Conservation (phyloP, 2,329 filamentous ascomycete genomes). For the Hypoxylon sp. region DNA sequence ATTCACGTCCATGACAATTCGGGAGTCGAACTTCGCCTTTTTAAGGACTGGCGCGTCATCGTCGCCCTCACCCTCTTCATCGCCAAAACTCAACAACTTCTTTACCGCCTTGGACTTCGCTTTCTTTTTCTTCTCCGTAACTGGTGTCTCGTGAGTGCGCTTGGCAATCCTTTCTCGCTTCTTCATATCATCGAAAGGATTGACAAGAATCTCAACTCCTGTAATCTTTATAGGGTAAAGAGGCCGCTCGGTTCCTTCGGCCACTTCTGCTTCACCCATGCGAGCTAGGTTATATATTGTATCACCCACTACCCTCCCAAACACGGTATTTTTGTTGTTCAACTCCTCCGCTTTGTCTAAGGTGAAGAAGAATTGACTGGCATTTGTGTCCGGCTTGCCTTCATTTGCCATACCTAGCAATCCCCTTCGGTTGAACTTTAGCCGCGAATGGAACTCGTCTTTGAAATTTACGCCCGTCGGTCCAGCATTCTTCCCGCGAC, state of each 20-base stretch:
- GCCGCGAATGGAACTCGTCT: slow-evolving; percentile 91
- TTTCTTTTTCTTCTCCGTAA: slow-evolving; percentile 68
- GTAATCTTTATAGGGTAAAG: slow-evolving; percentile 87
- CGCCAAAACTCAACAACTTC: slow-evolving; percentile 82
- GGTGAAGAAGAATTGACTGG: slow-evolving; percentile 97
- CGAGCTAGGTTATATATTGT: slow-evolving; percentile 97
- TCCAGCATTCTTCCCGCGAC: slow-evolving; percentile 72
- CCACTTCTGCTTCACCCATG: slow-evolving; percentile 89
- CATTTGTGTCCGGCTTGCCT: slow-evolving; percentile 81
- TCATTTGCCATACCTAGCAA: slow-evolving; percentile 97
- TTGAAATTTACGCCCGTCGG: slow-evolving; percentile 72
- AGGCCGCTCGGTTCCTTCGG: slow-evolving; percentile 83
- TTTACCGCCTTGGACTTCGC: slow-evolving; percentile 79
- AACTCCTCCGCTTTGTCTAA: slow-evolving; percentile 87
- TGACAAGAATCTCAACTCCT: slow-evolving; percentile 79
- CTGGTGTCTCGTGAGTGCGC: slow-evolving; percentile 60
- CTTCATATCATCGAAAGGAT: slow-evolving; percentile 86
- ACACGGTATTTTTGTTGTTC: slow-evolving; percentile 91
- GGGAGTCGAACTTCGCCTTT: slow-evolving; percentile 83
- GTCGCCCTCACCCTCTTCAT: slow-evolving; percentile 75
- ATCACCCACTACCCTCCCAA: slow-evolving; percentile 91
- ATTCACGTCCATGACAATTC: slow-evolving; percentile 74
- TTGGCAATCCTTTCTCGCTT: slow-evolving; percentile 72
- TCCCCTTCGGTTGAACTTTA: slow-evolving; percentile 93
- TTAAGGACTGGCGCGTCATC: slow-evolving; percentile 73